Percentiles rank a stretch among this genome's conserved stretches.
phyloP scores from a whole-genome alignment of 2,329 filamentous ascomycete species.

The Talaromyces sp. region DNA sequence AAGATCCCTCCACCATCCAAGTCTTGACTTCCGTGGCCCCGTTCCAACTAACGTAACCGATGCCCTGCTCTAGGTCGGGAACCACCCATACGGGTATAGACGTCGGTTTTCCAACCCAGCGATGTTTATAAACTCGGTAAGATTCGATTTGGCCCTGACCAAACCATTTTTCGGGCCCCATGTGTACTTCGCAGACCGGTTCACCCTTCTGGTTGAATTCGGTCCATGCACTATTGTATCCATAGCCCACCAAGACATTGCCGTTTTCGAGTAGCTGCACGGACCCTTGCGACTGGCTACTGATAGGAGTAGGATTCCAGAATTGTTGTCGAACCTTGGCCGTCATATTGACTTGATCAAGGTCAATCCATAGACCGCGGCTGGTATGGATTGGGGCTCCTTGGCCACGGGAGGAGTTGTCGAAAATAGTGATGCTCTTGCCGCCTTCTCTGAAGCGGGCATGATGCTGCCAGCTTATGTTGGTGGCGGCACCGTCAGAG shows the following conservation, averaged over 20 bases:
- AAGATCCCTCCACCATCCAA: constrained; percentile 30
- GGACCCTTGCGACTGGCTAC: constrained; percentile 41
- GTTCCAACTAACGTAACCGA: constrained; percentile 46
- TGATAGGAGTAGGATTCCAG: constrained; percentile 37
- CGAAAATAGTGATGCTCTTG: constrained; percentile 36
- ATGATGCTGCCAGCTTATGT: constrained; percentile 18
- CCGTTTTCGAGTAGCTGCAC: constrained; percentile 40
- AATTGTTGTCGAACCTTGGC: constrained; percentile 40
- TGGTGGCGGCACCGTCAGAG: constrained; percentile 15
- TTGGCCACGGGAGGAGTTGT: constrained; percentile 32
- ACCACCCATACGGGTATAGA: constrained; percentile 29
- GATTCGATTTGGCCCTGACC: constrained; percentile 44
- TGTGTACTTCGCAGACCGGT: constrained; percentile 52
- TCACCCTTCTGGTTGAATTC: constrained; percentile 51
- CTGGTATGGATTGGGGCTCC: constrained; percentile 27
- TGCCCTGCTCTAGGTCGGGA: constrained; percentile 22
- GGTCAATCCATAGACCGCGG: constrained; percentile 43
- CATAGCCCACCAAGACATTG: constrained; percentile 50
- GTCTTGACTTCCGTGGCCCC: constrained; percentile 41
- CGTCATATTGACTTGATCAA: constrained; percentile 41
- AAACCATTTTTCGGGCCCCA: constrained; percentile 38
- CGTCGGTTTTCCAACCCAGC: constrained; percentile 52
- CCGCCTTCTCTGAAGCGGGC: constrained; percentile 22
- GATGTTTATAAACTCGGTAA: constrained; percentile 54
- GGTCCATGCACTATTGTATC: constrained; percentile 48